phyloP scores from a whole-genome alignment of 2,329 filamentous ascomycete genomes.

The Neonectria punicea region DNA sequence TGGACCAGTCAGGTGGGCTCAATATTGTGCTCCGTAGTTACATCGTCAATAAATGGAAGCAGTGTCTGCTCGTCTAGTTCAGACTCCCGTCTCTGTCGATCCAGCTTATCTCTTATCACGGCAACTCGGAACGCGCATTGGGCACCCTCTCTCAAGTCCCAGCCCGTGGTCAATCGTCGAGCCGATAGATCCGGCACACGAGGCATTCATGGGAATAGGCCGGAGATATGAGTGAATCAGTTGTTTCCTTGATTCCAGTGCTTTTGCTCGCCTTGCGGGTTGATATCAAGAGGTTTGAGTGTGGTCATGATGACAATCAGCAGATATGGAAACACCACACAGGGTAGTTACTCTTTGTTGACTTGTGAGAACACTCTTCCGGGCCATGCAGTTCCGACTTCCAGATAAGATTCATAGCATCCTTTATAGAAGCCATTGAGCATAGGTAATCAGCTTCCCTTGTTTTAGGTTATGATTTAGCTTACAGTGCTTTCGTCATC shows the following conservation, averaged over 20 bases:
- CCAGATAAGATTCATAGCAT: neutral
- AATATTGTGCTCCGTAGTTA: no score
- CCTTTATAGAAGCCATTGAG: neutral
- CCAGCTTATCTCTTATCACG: neutral
- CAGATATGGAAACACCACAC: neutral
- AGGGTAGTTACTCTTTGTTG: neutral
- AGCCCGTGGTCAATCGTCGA: neutral
- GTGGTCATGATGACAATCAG: neutral
- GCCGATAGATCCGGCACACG: neutral
- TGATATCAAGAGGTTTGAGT: neutral
- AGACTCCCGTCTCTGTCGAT: neutral
- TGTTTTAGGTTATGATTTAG: neutral
- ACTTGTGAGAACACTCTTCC: neutral
- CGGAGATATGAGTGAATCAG: neutral
- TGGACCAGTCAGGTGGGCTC: neutral
- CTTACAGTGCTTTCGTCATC: neutral
- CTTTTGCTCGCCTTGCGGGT: neutral
- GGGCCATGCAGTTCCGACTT: neutral
- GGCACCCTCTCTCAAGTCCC: neutral
- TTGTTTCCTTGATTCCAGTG: neutral
- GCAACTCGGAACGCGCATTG: neutral
- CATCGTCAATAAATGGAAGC: neutral
- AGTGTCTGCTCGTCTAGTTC: neutral
- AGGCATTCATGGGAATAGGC: neutral
- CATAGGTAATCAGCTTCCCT: neutral